phyloP scores from a whole-genome alignment of 2,329 filamentous ascomycete genomes.

The Cercospora canescens region DNA sequence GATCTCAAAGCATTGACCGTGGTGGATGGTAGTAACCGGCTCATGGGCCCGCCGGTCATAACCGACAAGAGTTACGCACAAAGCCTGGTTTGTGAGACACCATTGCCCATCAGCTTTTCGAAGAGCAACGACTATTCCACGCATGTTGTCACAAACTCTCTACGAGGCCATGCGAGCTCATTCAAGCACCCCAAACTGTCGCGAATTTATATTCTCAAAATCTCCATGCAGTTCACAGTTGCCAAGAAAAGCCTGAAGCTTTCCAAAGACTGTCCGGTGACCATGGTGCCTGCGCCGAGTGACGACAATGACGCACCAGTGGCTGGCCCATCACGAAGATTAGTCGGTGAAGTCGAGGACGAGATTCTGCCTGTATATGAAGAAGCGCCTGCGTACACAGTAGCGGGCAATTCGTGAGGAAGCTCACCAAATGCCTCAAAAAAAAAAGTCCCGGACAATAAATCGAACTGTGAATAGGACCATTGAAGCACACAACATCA shows the following conservation, averaged over 20 bases:
- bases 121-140: constrained; percentile 19
- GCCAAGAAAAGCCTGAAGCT: constrained; percentile 18
- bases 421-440: neutral
- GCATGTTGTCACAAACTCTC: constrained; percentile 2
- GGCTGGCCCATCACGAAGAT: neutral
- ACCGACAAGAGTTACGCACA: constrained; percentile 16
- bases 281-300: constrained; percentile 16
- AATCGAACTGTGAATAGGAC: neutral
- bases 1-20: constrained; percentile 18
- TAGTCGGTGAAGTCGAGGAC: neutral
- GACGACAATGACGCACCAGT: constrained; percentile 1
- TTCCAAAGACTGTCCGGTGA: constrained; percentile 13
- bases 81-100: constrained; percentile 8
- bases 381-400: constrained; percentile 5
- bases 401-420: neutral
- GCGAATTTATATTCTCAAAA: constrained; percentile 17
- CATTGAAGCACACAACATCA: neutral
- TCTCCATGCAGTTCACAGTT: constrained; percentile 20
- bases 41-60: constrained; percentile 16
- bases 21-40: constrained; percentile 15
- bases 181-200: constrained; percentile 21
- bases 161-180: constrained; percentile 11
- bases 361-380: constrained; percentile 2
- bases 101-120: constrained; percentile 12
- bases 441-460: neutral